Evolutionary conservation across 768 basidiomycete species (phyloP).

Genomic region (Russula vinacea): DNA sequence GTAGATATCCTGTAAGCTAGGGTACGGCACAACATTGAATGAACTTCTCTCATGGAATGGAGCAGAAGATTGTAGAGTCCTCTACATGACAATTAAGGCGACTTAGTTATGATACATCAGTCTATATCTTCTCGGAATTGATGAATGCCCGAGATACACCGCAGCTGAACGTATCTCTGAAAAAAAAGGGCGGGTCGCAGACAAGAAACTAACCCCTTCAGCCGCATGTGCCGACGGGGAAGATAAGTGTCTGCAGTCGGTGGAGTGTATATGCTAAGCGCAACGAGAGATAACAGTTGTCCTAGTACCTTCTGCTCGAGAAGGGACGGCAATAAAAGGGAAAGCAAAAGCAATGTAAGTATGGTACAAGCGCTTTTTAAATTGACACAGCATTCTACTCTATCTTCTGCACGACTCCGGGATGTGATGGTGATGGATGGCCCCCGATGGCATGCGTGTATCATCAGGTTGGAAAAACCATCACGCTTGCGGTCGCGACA

Average conservation of each 20-base stretch:
- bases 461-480: conserved; percentile 7
- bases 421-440: conserved; percentile 2
- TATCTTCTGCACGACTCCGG: conserved; percentile 12
- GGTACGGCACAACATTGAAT: too few relatives aligned
- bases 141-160: too few relatives aligned
- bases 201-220: neutral
- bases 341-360: conserved; percentile 19
- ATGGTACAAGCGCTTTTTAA: conserved; percentile 16
- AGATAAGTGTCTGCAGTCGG: neutral
- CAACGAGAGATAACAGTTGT: neutral
- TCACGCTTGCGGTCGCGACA: conserved; percentile 1
- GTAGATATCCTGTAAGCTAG: too few relatives aligned
- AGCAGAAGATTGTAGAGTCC: too few relatives aligned
- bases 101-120: too few relatives aligned
- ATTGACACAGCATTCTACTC: conserved; percentile 13
- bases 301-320: neutral
- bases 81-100: too few relatives aligned
- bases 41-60: too few relatives aligned
- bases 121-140: too few relatives aligned
- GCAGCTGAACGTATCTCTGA: too few relatives aligned
- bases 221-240: neutral
- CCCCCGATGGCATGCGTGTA: conserved; percentile 9
- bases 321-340: conserved; percentile 5
- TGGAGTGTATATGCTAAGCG: neutral
- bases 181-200: too few relatives aligned